phyloP scores from a whole-genome alignment of 2,329 filamentous ascomycete species.

The Dendrostoma leiphaemia region DNA sequence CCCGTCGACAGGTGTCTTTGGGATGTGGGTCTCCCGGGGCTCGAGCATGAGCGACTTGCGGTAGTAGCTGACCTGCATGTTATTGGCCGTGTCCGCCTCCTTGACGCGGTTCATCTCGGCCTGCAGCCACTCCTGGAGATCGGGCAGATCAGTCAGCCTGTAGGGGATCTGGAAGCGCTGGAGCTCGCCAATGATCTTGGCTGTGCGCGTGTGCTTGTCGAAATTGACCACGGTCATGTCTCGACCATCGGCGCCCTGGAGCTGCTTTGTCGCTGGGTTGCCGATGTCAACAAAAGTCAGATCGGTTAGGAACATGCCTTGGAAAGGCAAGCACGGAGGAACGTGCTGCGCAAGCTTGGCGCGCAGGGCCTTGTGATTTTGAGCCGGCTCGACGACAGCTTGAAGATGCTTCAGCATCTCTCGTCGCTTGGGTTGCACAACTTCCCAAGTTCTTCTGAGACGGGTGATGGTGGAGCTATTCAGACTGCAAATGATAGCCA shows the following conservation, averaged over 20 bases:
- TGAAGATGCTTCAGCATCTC: conserved; percentile 75
- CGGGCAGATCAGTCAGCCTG: conserved; percentile 74
- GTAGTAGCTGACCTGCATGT: conserved; percentile 65
- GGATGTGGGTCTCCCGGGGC: conserved; percentile 57
- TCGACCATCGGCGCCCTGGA: conserved; percentile 49
- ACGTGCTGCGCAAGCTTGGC: conserved; percentile 81
- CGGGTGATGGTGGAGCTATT: conserved; percentile 90
- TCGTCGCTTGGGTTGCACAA: conserved; percentile 80
- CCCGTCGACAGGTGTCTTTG: conserved; percentile 27
- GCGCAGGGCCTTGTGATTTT: conserved; percentile 87
- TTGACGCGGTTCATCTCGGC: conserved; percentile 77
- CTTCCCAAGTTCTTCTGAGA: conserved; percentile 88
- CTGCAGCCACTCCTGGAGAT: conserved; percentile 92
- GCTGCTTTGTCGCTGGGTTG: conserved; percentile 80
- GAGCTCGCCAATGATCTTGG: conserved; percentile 91
- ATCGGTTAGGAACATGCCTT: conserved; percentile 95
- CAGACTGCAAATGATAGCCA: conserved; percentile 94
- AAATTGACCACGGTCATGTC: conserved; percentile 89
- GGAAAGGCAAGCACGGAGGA: conserved; percentile 89
- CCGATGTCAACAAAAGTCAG: conserved; percentile 94
- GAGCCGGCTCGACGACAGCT: conserved; percentile 81
- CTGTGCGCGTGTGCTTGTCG: conserved; percentile 92
- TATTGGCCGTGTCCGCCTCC: conserved; percentile 47
- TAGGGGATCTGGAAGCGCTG: conserved; percentile 97
- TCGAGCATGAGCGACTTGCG: conserved; percentile 83